Evolutionary conservation across 1,284 basidiomycete species (phyloP).

Genomic region (Apiotrichum domesticum): DNA sequence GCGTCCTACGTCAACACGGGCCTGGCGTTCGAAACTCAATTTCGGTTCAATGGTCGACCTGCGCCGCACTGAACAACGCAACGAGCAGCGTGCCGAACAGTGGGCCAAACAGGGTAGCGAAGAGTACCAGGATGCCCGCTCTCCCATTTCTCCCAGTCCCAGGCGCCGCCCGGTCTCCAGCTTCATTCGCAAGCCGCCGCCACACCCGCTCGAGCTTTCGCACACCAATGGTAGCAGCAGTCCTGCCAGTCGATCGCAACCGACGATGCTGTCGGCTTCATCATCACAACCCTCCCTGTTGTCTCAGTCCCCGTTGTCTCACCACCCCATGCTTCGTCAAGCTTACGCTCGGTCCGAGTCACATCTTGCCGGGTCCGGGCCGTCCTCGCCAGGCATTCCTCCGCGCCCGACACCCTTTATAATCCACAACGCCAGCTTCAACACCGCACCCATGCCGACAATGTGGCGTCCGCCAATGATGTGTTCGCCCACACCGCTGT

Average conservation of each 20-base stretch:
- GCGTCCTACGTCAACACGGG: background rate
- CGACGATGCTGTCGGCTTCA: slow-evolving; percentile 1
- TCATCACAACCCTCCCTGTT: slow-evolving; percentile 13
- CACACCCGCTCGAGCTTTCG: slow-evolving; percentile 15
- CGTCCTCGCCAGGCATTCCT: background rate
- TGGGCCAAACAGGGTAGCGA: too few species aligned
- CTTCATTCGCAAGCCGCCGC: slow-evolving; percentile 5
- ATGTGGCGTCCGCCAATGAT: slow-evolving; percentile 12
- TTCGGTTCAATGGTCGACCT: slow-evolving; percentile 21
- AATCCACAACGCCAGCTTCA: slow-evolving; percentile 5
- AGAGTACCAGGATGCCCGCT: background rate
- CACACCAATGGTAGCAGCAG: slow-evolving; percentile 3
- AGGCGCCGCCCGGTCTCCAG: slow-evolving; percentile 10
- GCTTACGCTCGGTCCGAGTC: slow-evolving; percentile 15
- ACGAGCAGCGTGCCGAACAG: background rate
- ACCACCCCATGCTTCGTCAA: slow-evolving; percentile 18
- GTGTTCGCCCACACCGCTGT: slow-evolving; percentile 11
- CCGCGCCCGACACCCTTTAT: slow-evolving; percentile 12
- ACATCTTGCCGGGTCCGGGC: slow-evolving; percentile 8
- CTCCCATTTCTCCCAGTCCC: background rate
- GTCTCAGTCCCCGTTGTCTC: background rate
- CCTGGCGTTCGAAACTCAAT: slow-evolving; percentile 9
- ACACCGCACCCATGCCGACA: slow-evolving; percentile 7
- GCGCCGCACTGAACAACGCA: background rate
- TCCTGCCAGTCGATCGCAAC: slow-evolving; percentile 11